Evolutionary conservation across 805 yeast species (phyloP).

Genomic region (Nakazawaea wyomingensis): DNA sequence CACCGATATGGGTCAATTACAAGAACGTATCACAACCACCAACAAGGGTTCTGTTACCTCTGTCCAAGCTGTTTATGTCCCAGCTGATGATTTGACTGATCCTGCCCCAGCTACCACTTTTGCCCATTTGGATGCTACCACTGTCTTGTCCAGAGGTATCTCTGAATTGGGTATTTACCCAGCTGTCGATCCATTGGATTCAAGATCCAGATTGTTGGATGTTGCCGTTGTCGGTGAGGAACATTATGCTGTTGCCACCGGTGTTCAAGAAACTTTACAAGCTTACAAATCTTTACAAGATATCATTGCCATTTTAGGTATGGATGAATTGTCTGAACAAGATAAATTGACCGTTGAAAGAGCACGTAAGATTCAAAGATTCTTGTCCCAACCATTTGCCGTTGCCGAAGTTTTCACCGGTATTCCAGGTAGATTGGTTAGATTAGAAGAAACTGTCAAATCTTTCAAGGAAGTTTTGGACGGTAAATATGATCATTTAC

Average conservation of each 20-base stretch:
- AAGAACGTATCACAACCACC: conserved; percentile 99
- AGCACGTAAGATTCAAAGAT: conserved; percentile 99
- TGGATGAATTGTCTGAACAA: conserved; percentile 99
- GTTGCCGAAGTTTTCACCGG: conserved; percentile 99
- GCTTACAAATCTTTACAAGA: conserved; percentile 99
- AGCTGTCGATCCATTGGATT: conserved; percentile 99
- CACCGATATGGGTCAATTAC: conserved; percentile 99
- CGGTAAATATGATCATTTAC: conserved; percentile 98
- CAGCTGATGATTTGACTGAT: conserved; percentile 99
- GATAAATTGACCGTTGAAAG: conserved; percentile 99
- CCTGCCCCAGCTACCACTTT: conserved; percentile 99
- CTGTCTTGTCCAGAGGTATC: conserved; percentile 99
- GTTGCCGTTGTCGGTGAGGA: conserved; percentile 97
- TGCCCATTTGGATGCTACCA: conserved; percentile 99
- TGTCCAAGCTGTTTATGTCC: conserved; percentile 99
- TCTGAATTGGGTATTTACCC: conserved; percentile 99
- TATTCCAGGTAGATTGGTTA: conserved; percentile 96
- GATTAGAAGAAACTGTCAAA: conserved; percentile 89
- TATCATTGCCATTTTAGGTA: conserved; percentile 99
- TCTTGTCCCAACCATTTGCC: conserved; percentile 99
- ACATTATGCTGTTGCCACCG: conserved; percentile 93
- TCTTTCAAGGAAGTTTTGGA: conserved; percentile 97
- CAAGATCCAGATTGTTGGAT: conserved; percentile 97
- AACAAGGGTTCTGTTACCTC: conserved; percentile 99
- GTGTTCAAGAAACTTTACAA: conserved; percentile 97